Percentiles rank a stretch among this genome's conserved stretches.
Conservation (phyloP, 768 basidiomycete genomes). For the Pulveroboletus ravenelii region DNA sequence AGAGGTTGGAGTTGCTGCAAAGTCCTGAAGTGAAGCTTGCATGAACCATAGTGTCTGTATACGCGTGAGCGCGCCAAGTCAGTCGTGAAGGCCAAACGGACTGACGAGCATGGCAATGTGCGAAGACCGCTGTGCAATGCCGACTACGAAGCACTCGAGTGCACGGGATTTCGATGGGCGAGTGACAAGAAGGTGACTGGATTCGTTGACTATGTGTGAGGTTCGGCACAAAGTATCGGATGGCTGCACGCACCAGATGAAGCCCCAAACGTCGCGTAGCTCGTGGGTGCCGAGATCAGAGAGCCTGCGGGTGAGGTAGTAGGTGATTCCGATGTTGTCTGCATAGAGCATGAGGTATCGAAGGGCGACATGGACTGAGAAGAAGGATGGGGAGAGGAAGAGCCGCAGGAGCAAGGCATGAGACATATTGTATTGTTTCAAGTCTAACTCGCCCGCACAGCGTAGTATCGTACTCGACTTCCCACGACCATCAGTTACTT, state of each 20-base stretch:
- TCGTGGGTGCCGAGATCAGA: slow-evolving; percentile 62
- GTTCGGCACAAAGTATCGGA: neutral
- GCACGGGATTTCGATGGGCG: slow-evolving; percentile 89
- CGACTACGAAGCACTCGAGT: slow-evolving; percentile 89
- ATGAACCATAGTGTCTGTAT: slow-evolving; percentile 94
- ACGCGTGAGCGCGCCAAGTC: slow-evolving; percentile 7
- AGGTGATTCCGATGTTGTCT: slow-evolving; percentile 88
- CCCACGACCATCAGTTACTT: slow-evolving; percentile 11
- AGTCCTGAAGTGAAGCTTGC: slow-evolving; percentile 89
- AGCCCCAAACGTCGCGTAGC: slow-evolving; percentile 83
- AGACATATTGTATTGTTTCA: slow-evolving; percentile 33
- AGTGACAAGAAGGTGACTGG: slow-evolving; percentile 90
- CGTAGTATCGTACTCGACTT: neutral
- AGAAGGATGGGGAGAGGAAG: slow-evolving; percentile 89
- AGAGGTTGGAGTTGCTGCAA: slow-evolving; percentile 50
- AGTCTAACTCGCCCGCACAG: neutral
- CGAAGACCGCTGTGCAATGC: slow-evolving; percentile 83
- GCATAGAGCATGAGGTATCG: slow-evolving; percentile 78
- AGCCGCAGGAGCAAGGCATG: slow-evolving; percentile 88
- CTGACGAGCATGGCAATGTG: slow-evolving; percentile 94
- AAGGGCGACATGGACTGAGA: slow-evolving; percentile 90
- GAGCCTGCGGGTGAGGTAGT: slow-evolving; percentile 79
- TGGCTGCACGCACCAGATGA: slow-evolving; percentile 60
- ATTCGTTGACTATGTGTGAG: slow-evolving; percentile 9
- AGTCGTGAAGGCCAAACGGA: slow-evolving; percentile 25